Base-by-base conservation (phyloP, 768 basidiomycete genomes). In the Pisolithus microcarpus region DNA sequence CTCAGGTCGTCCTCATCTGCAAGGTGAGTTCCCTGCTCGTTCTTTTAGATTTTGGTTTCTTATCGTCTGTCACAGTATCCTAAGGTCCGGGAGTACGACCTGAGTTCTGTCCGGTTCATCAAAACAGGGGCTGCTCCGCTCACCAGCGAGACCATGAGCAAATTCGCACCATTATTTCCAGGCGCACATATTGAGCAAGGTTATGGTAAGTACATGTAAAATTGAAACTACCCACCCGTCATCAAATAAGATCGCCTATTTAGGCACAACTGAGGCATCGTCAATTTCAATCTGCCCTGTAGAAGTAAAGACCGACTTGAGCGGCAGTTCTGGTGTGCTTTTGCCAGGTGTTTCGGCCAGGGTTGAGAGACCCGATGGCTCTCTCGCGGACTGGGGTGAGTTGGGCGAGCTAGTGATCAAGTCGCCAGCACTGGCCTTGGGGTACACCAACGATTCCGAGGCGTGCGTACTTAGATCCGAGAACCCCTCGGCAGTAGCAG, bases 191-290 rank as follows among this genome's bases (percentile, higher is more conserved):
- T 84, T 43, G 82, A 81, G 8, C 83, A 84, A 66, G 83, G 79
- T 49, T 84, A 80, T 62, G 82, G 81, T 78, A 23, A 2, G 66
- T 56, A 18, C 11, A 10, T 19, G 23, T 23, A 23, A 15, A 15
- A 15, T 13, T 15, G 13, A 15, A 23, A 34, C 13, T 15, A 34
- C 34, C 13, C 34, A 15, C 34, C 34, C 13, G 5, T 5, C 34
- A 34, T 34, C 11, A 4, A 13, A 23, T 19, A 34, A 7, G 46
- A 19, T 21, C 43, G 15, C n/a, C 18, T 43, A 24, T 34, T 19
- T 23, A 85, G 84, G 85, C 5, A 76, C 84, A 78, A 87, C 85
- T 0, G 85, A 87, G 60, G 73, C 78, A 0, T 73, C 74, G 50
- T 80, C 81, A 7, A 70, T 76, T 7, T 62, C 72, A 13, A 74